These are phyloP conservation scores for Marchantia paleacea DNA, from an alignment of 225 moss, liverwort and hornwort species.

Conservation along the genomic window DNA sequence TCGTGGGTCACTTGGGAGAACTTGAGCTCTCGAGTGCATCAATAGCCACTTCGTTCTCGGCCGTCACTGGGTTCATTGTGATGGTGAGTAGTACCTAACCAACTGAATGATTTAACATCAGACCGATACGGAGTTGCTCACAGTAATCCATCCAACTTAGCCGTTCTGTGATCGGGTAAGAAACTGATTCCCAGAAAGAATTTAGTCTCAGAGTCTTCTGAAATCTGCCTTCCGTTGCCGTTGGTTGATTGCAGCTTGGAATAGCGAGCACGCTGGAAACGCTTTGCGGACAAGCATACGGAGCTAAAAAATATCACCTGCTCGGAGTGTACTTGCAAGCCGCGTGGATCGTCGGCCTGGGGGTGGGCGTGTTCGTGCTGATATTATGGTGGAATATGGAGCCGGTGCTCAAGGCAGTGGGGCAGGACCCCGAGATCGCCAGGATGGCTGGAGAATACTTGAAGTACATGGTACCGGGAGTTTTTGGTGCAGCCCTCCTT, in stretches of 20 bases:
- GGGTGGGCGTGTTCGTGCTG: slow-evolving; percentile 33
- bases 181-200: not conserved
- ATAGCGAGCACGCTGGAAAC: slow-evolving; percentile 59
- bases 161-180: not conserved
- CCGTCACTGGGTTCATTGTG: slow-evolving; percentile 41
- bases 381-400: slow-evolving; percentile 60
- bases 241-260: slow-evolving; percentile 34
- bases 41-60: slow-evolving; percentile 34
- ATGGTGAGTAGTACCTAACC: slow-evolving; percentile 30
- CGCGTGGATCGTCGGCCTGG: slow-evolving; percentile 35
- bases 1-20: slow-evolving; percentile 48
- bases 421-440: slow-evolving; percentile 59
- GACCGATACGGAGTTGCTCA: not conserved
- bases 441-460: slow-evolving; percentile 44
- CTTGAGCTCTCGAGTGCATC: slow-evolving; percentile 46
- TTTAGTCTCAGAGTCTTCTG: not conserved
- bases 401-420: slow-evolving; percentile 35
- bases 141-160: not conserved
- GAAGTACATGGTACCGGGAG: slow-evolving; percentile 35
- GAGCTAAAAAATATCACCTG: slow-evolving; percentile 61
- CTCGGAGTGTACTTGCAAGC: slow-evolving; percentile 61
- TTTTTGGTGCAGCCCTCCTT: slow-evolving; percentile 22
- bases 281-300: slow-evolving; percentile 76
- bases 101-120: not conserved
- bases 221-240: not conserved